Percentiles rank a stretch among this genome's conserved stretches.
phyloP scores from a whole-genome alignment of 106 monocot genomes.

The Triglochin maritima region DNA sequence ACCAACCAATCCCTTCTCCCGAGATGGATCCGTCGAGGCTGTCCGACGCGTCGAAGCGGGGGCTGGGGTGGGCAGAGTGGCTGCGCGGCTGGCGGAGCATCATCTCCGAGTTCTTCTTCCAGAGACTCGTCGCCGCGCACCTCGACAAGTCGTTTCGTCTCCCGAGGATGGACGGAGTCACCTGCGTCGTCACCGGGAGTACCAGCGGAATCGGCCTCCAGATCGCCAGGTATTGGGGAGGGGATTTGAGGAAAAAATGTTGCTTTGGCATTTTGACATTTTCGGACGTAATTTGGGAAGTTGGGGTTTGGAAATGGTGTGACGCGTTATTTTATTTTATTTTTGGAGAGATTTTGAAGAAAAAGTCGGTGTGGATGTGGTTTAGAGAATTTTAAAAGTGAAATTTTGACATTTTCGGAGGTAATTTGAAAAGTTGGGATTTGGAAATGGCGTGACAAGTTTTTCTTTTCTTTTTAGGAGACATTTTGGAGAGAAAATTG shows the following conservation, averaged over 20 bases:
- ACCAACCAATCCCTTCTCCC: too few relatives aligned
- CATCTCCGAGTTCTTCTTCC: conserved; percentile 78
- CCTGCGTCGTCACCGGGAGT: conserved; percentile 73
- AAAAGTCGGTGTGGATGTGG: neutral
- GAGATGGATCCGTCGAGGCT: neutral
- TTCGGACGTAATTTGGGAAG: too few relatives aligned
- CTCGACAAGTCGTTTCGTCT: conserved; percentile 65
- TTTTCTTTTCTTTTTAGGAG: neutral
- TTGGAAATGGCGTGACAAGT: neutral
- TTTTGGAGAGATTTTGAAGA: neutral
- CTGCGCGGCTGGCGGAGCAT: conserved; percentile 58
- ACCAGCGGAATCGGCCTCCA: conserved; percentile 94
- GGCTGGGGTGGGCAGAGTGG: conserved; percentile 86
- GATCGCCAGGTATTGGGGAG: conserved; percentile 46
- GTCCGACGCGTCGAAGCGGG: conserved; percentile 37
- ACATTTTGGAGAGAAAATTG: too few relatives aligned
- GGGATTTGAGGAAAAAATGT: too few relatives aligned
- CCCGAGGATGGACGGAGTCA: conserved; percentile 59
- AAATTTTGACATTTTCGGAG: neutral
- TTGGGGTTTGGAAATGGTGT: too few relatives aligned
- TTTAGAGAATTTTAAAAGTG: too few relatives aligned
- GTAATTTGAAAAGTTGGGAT: too few relatives aligned
- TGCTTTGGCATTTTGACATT: neutral
- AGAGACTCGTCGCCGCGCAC: conserved; percentile 81
- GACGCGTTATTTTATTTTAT: neutral